A percentile compares a stretch with the other conserved stretches of the same genome.
Conservation (phyloP, 176 grass and related monocot species). For the Thinopyrum elongatum region DNA sequence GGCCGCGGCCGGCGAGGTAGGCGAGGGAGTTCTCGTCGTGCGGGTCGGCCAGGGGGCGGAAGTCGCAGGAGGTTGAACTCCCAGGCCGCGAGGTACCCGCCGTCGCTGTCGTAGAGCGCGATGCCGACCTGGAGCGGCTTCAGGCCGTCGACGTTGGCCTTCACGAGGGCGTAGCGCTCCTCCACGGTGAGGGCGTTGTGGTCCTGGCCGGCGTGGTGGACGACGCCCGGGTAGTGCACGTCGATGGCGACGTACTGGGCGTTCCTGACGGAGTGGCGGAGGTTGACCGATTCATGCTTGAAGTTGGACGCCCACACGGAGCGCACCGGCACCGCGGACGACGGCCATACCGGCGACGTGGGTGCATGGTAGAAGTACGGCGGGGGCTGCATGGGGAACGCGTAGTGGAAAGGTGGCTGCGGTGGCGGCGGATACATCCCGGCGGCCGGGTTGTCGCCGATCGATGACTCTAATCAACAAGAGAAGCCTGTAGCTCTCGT, state of each 20-base stretch:
- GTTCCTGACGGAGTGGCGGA: not conserved
- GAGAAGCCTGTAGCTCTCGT: too few relatives aligned
- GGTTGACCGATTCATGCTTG: not conserved
- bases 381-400: too few relatives aligned
- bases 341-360: too few relatives aligned
- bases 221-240: conserved; percentile 29
- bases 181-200: not conserved
- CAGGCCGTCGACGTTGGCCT: not conserved
- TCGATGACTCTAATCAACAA: too few relatives aligned
- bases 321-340: not conserved
- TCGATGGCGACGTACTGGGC: not conserved
- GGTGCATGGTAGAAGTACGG: too few relatives aligned
- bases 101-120: not conserved
- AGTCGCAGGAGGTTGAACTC: conserved; percentile 6
- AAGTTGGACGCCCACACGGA: conserved; percentile 9
- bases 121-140: not conserved
- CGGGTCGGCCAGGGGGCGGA: not conserved
- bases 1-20: not conserved
- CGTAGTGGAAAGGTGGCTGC: too few relatives aligned
- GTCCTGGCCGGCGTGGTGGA: not conserved
- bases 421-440: too few relatives aligned
- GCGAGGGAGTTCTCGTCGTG: not conserved
- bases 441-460: too few relatives aligned
- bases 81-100: not conserved
- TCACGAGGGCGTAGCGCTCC: not conserved